Base-by-base conservation (phyloP, 2,329 filamentous ascomycete genomes). In the Pyrenophora seminiperda region DNA sequence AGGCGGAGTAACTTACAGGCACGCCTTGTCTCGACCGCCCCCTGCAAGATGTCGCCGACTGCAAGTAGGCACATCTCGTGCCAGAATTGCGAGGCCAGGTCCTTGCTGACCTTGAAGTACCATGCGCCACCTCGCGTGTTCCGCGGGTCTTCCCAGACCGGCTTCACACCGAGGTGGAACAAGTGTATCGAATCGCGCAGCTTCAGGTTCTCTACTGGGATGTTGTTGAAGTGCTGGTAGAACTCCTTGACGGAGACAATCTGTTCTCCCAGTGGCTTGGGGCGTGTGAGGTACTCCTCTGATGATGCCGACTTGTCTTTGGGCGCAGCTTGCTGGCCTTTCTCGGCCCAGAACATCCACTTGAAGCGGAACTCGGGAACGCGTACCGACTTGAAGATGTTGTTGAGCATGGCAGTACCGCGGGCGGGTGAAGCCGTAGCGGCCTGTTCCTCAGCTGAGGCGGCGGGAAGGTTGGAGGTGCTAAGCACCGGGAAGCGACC, bases 21-120 rank as follows among this genome's bases (percentile, higher is more conserved):
- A 41, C 75, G 68, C 53, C 77, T 71, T 20, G 70, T 75, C 43
- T 89, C 88, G 9, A 95, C 79, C 13, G 83, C 87, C 58, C 83
- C 80, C 76, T 94, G 88, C 56, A 95, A 77, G 67, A 87, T 82
- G 78, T 95, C 90, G 27, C 90, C 90, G 54, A 94, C 90, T 27
- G 90, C 90, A 73, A 94, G 81, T 69, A 93, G 77, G 76, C 91
- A 84, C 54, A 96, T 81, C 69, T 87, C 85, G 63, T 86, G 91
- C 90, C 88, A 97, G 68, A 90, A 88, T 63, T 87, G 87, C 2
- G 85, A 83, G 2, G 79, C 81, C 30, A 83, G 81, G 54, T 79
- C 81, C 78, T 96, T 96, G 57, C 87, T 86, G 36, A 97, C 87
- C 41, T 92, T 86, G 75, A 97, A 96, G 17, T 91, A 95, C 91